Evolutionary conservation across 352 stramenopile genomes (phyloP), one percentile per base, ranked within the genome.

Genomic region (Phytophthora podocarpi): DNA sequence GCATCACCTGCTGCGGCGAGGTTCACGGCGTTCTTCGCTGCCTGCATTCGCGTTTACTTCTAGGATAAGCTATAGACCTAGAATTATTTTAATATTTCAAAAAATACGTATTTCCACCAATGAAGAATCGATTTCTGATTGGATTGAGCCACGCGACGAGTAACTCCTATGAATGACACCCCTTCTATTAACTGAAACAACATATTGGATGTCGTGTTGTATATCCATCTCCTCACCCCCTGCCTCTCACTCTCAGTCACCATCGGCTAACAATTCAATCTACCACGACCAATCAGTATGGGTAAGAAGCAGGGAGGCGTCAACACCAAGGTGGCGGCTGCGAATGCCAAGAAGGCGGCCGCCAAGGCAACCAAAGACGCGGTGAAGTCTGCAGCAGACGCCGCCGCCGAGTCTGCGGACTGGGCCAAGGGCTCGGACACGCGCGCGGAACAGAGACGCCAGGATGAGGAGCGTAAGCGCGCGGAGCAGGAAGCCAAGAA

Each of bases 281-380:
- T 54, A 41, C 24, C 51, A 49, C 32, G 26, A 70, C 57, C 63
- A 70, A 53, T 52, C 54, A 51, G 27, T 4, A 80, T 78, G 68
- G 72, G 28, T 28, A 81, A 80, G 54, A 91, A 89, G 68, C 78
- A 78, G 32, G 58, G 72, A 46, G 72, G 74, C 20, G 45, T 63
- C 23, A 92, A 92, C 76, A 82, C 75, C 21, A 92, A 92, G 70
- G 83, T 90, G 23, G 83, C 89, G 63, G 83, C 79, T 15, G 83
- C 73, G 16, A 90, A 90, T 62, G 78, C 80, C 54, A 82, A 82
- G 68, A 92, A 92, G 61, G 82, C 82, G 8, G 67, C 45, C 11
- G 62, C 68, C 28, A 78, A 86, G 48, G 72, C 78, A 2, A 61
- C 59, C 4, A 92, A 92, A 61, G 77, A 87, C 55, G 75, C 74